These are phyloP conservation scores for Rosa hybrid DNA, from an alignment of 331 rosid species.

Conservation along the genomic window DNA sequence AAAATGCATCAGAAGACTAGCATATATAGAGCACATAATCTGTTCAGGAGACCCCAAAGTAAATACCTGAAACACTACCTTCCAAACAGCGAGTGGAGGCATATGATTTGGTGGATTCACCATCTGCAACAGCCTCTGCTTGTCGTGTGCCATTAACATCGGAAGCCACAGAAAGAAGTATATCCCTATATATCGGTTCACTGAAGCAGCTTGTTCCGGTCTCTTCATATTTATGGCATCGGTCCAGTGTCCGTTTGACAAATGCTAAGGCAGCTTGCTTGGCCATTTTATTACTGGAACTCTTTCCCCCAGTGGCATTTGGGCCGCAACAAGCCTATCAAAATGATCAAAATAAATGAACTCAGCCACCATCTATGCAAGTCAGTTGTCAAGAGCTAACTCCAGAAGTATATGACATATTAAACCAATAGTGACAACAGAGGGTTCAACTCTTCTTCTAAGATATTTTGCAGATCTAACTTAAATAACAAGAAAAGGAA, in stretches of 20 bases:
- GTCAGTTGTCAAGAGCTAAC: not conserved
- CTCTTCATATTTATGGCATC: slow-evolving; percentile 71
- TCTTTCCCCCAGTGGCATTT: slow-evolving; percentile 75
- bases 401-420: slow-evolving; percentile 12
- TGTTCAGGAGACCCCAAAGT: slow-evolving; percentile 15
- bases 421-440: not conserved
- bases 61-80: slow-evolving; percentile 55
- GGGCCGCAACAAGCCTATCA: slow-evolving; percentile 74
- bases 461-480: not conserved
- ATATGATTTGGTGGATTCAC: slow-evolving; percentile 62
- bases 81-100: slow-evolving; percentile 57
- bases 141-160: slow-evolving; percentile 39
- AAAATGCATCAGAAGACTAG: slow-evolving; percentile 17
- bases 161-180: slow-evolving; percentile 54
- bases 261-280: slow-evolving; percentile 79
- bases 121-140: slow-evolving; percentile 49
- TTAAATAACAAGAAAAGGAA: not conserved
- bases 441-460: not conserved
- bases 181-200: slow-evolving; percentile 65
- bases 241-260: slow-evolving; percentile 79
- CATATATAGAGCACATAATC: slow-evolving; percentile 13
- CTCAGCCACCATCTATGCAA: slow-evolving; percentile 28
- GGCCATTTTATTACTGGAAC: slow-evolving; percentile 76
- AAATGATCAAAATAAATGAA: slow-evolving; percentile 27
- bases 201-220: slow-evolving; percentile 90